Evolutionary conservation across 2,329 filamentous ascomycete genomes (phyloP).

Genomic region (Endocalyx cinctus): DNA sequence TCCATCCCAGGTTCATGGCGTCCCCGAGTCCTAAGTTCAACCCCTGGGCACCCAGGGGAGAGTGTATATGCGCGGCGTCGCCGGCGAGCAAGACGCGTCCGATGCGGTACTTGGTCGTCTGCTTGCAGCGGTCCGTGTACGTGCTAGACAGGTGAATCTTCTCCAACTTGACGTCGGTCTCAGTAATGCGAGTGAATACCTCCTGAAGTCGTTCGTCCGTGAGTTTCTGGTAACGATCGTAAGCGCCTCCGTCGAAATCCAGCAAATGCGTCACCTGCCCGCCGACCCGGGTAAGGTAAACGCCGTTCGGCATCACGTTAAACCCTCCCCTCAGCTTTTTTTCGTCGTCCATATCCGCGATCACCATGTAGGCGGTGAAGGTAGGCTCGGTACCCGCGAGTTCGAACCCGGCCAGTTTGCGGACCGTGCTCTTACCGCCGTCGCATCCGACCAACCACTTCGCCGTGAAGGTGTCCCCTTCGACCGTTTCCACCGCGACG

Average conservation of each 20-base stretch:
- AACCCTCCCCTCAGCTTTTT: slow-evolving; percentile 24
- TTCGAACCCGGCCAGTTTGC: slow-evolving; percentile 31
- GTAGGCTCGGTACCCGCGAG: slow-evolving; percentile 32
- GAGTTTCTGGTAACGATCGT: slow-evolving; percentile 14
- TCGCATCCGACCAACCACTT: slow-evolving; percentile 40
- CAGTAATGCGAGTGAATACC: slow-evolving; percentile 13
- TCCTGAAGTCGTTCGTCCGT: slow-evolving; percentile 15
- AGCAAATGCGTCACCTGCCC: slow-evolving; percentile 8
- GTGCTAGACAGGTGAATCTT: slow-evolving; percentile 20
- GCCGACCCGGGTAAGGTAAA: slow-evolving; percentile 22
- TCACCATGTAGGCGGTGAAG: slow-evolving; percentile 30
- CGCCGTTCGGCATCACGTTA: slow-evolving; percentile 17
- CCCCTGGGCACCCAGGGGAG: slow-evolving; percentile 48
- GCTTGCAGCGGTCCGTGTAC: slow-evolving; percentile 18
- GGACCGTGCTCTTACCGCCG: slow-evolving; percentile 34
- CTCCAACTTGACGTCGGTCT: slow-evolving; percentile 16
- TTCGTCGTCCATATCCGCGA: slow-evolving; percentile 28
- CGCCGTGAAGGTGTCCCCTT: slow-evolving; percentile 20
- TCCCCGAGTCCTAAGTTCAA: slow-evolving; percentile 55
- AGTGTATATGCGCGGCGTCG: slow-evolving; percentile 52
- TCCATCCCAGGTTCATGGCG: slow-evolving; percentile 51
- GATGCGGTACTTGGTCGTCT: slow-evolving; percentile 24
- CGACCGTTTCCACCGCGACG: slow-evolving; percentile 19
- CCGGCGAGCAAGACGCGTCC: slow-evolving; percentile 49
- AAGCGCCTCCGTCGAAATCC: slow-evolving; percentile 15